Percentiles rank a stretch among this genome's conserved stretches.
phyloP scores from a whole-genome alignment of 768 basidiomycete species.

The Ephemerocybe angulata region DNA sequence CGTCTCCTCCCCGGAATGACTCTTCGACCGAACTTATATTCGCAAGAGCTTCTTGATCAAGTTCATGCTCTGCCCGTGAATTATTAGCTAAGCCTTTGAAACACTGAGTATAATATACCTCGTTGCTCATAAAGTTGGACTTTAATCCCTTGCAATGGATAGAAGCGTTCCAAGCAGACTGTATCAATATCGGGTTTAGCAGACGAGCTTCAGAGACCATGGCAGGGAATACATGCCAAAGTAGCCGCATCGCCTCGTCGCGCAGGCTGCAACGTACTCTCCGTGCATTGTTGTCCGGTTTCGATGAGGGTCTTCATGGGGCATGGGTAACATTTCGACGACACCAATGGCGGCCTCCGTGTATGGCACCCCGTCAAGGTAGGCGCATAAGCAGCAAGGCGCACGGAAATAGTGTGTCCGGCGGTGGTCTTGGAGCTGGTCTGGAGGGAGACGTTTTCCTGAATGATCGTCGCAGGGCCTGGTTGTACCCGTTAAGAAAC shows the following conservation, averaged over 20 bases:
- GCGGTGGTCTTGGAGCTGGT: neutral
- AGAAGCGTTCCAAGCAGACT: neutral
- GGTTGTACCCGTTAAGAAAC: neutral
- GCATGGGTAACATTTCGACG: neutral
- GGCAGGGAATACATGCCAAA: neutral
- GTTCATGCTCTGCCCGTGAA: no score
- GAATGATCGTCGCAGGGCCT: neutral
- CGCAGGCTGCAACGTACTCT: neutral
- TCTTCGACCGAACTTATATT: neutral
- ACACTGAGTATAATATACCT: neutral
- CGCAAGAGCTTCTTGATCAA: neutral
- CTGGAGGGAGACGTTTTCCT: neutral
- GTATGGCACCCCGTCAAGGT: neutral
- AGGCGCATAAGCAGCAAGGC: constrained; percentile 5
- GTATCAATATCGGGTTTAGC: neutral
- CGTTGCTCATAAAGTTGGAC: neutral
- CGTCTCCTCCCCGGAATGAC: neutral
- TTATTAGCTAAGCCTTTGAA: neutral
- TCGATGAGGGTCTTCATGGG: neutral
- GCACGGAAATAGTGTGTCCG: neutral
- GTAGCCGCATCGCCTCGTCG: neutral
- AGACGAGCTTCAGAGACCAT: neutral
- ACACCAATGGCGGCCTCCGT: neutral
- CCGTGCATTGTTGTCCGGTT: neutral
- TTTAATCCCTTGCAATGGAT: neutral